Base-by-base conservation (phyloP, 2,329 filamentous ascomycete species). In the Biscogniauxia marginata region DNA sequence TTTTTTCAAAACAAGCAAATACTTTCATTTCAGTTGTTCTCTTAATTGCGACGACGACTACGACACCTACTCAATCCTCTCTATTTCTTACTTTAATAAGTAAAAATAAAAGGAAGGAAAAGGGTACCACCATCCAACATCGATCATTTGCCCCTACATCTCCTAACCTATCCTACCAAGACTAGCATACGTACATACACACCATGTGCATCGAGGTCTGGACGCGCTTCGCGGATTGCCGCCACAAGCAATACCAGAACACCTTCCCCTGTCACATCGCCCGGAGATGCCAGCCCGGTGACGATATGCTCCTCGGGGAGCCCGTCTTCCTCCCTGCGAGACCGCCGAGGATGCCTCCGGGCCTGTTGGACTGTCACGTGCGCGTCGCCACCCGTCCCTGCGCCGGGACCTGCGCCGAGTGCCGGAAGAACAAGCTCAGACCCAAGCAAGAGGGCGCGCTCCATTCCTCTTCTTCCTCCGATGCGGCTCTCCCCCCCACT, bases 161-260 rank as follows among this genome's bases (percentile, higher is more conserved):
- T 16, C 3, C 13, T 39, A 5, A 7, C 30, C 30, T 34, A 34
- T 13, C 30, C 5, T 3, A 34, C 11, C 11, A 34, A 34, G 8
- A 34, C 16, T 34, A 34, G 16, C 30, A 7, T 34, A 34, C 30
- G 3, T 39, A 39, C 13, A 39, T 8, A 21, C 21, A 16, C 49
- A 24, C 47, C 34, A 75, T 75, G 73, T 75, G 73, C 53, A 62
- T 63, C 58, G 63, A 71, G 49, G 57, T 72, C 48, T 69, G 65
- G 53, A 70, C 63, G 19, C 56, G 34, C n/a, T 66, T 64, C 34
- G 55, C 45, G 7, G 55, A 55, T 3, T 75, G 73, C 66, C 50
- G 51, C 21, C 72, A 74, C 58, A 64, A 55, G 49, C 52, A 65
- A 49, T 74, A 70, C 60, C 71, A 74, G 48, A 74, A 72, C 65